These are phyloP conservation scores for Annulohypoxylon bovei DNA, from an alignment of 495 filamentous ascomycete genomes.

Conservation along the genomic window DNA sequence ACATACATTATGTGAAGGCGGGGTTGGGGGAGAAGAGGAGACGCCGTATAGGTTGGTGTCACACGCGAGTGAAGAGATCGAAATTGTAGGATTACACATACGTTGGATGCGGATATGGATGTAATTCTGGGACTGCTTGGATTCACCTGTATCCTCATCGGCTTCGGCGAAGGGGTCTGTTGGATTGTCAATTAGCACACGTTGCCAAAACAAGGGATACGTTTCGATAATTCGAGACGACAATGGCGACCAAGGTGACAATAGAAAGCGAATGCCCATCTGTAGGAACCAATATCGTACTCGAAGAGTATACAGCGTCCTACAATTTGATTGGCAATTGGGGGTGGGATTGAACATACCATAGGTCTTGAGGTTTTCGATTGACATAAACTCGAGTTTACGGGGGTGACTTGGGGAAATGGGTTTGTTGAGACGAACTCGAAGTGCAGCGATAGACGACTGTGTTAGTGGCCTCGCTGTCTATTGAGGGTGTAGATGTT, in stretches of 20 bases:
- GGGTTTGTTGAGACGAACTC: constrained; percentile 48
- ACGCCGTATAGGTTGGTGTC: constrained; percentile 13
- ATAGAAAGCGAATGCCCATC: background rate
- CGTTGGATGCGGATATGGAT: constrained; percentile 99
- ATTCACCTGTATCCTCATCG: constrained; percentile 97
- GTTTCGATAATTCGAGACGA: constrained; percentile 28
- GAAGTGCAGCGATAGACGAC: constrained; percentile 57
- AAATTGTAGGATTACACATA: constrained; percentile 61
- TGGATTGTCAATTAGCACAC: constrained; percentile 27
- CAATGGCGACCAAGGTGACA: background rate
- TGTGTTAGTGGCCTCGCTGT: constrained; percentile 50
- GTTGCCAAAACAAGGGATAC: background rate
- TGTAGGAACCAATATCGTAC: background rate
- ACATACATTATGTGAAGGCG: constrained; percentile 1
- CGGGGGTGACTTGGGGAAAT: constrained; percentile 58
- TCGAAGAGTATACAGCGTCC: background rate
- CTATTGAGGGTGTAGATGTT: constrained; percentile 19
- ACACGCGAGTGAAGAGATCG: background rate
- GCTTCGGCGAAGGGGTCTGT: constrained; percentile 99
- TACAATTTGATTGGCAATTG: constrained; percentile 16
- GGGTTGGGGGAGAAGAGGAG: background rate
- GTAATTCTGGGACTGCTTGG: constrained; percentile 91
- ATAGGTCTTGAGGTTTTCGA: constrained; percentile 99
- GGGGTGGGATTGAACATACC: constrained; percentile 69
- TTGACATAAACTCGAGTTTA: constrained; percentile 95